Base-by-base conservation (phyloP, 225 moss, liverwort and hornwort species). In the Straminergon stramineum region DNA sequence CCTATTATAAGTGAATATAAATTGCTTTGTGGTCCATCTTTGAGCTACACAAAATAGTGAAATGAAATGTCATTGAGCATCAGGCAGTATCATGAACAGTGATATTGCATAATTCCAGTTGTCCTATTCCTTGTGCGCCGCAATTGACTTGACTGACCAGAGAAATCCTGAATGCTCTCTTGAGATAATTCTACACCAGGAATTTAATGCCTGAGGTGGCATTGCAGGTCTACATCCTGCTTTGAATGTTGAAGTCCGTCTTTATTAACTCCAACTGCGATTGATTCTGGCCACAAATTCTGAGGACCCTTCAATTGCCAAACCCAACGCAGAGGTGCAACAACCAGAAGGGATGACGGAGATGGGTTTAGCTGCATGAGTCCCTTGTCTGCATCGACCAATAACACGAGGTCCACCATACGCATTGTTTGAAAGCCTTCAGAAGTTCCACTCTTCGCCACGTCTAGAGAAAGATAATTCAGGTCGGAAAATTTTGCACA, bases 391-490 rank as follows among this genome's bases (percentile, higher is more conserved):
- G 52, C 76, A 52, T 88, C 85, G 70, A 81, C 86, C 91, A 52
- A 76, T 58, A 90, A 85, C 27, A 75, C 90, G 53, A 68, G 85
- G 60, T 89, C 90, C 82, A 92, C 80, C 51, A 52, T 68, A 90
- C 87, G 70, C 84, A 68, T 51, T 83, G 51, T 37, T 56, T 53
- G 37, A 34, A 78, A 37, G 55, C 90, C 81, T 34, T 57, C 82
- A 71, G 21, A 87, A 58, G 68, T 41, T 84, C 31, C 85, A 57
- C 51, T 90, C 92, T 69, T 91, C 90, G 68, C 91, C 92, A 63
- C 91, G 93, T 57, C 91, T 86, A 61, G 93, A 93, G 80, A 93
- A 94, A 53, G 93, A 91, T 79, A 93, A 88, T 75, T 91, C 94
- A 48, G 91, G 92, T 63, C 90, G 88, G 32, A 91, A 93, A 87